A percentile compares a stretch with the other conserved stretches of the same genome.
Conservation (phyloP, 2,329 filamentous ascomycete genomes). For the Nigrospora osmanthi region DNA sequence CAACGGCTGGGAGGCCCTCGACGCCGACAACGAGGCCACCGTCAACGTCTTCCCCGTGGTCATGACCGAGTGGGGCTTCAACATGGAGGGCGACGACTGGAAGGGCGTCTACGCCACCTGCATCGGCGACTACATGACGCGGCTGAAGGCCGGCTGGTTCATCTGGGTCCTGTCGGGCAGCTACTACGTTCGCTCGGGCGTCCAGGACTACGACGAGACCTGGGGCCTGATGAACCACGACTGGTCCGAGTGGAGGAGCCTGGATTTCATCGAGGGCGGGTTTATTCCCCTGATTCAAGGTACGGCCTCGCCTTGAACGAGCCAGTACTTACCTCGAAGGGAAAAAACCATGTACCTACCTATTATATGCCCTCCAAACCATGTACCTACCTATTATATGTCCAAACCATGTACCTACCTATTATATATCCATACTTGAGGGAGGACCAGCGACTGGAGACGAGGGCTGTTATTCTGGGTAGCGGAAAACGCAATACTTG, state of each 20-base stretch:
- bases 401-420: too few relatives aligned
- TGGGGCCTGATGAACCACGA: slow-evolving; percentile 49
- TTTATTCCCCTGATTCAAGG: slow-evolving; percentile 30
- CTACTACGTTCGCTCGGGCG: slow-evolving; percentile 47
- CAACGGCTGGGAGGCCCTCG: slow-evolving; percentile 45
- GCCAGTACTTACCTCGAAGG: neutral
- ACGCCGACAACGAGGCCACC: slow-evolving; percentile 23
- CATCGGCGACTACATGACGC: slow-evolving; percentile 38
- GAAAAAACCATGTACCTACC: too few relatives aligned
- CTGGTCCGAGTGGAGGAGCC: slow-evolving; percentile 43
- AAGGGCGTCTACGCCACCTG: slow-evolving; percentile 43
- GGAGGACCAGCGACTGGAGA: too few relatives aligned
- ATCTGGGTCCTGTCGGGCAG: slow-evolving; percentile 51
- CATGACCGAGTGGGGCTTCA: slow-evolving; percentile 48
- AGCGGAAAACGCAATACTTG: too few relatives aligned
- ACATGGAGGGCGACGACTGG: slow-evolving; percentile 37
- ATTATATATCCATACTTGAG: too few relatives aligned
- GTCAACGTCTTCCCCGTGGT: slow-evolving; percentile 39
- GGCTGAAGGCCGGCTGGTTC: slow-evolving; percentile 45
- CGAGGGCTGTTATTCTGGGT: too few relatives aligned
- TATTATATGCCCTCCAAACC: too few relatives aligned
- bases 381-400: too few relatives aligned
- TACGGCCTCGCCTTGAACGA: slow-evolving; percentile 8
- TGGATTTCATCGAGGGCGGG: slow-evolving; percentile 30
- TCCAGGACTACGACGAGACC: slow-evolving; percentile 46